Evolutionary conservation across 257 asterid genomes (phyloP), one percentile per base, ranked within the genome.

Genomic region (Ilex asprella): DNA sequence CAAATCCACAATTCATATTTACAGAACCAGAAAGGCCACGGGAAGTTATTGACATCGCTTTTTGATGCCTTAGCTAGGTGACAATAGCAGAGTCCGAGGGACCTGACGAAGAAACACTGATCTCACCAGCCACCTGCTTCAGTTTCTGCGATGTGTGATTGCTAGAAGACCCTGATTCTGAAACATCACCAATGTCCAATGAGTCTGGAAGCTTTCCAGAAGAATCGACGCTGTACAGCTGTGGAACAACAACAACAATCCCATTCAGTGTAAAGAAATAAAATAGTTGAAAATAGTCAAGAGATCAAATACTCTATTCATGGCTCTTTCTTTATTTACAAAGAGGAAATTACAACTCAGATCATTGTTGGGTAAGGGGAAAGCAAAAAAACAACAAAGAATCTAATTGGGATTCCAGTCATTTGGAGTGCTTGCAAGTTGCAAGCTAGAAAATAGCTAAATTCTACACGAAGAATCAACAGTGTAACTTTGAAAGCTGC

Each of bases 121-220:
- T 63, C 72, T 76, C 85, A 15, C 55, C 68, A 9, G 29, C 62
- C 31, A 65, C 65, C 16, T 66, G 63, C 82, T 73, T 74, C 58
- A 67, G 69, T 58, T 70, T 74, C 63, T 60, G 77, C 3, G 76
- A 65, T 55, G 74, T 21, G 21, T 54, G 29, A 56, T 70, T 73
- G 11, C 58, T 41, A 15, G 70, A 59, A 30, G 64, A 55, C 27
- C 75, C 79, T 9, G 71, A 56, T 64, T 83, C 96, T 11, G 93
- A 79, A 71, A 85, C 94, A 32, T 91, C 98, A 14, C 95, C 96
- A 21, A 91, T 87, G 82, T 91, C 94, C 73, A 87, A 73, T 44
- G 83, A 69, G 56, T 87, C 96, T 0, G 96, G 97, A 65, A 91
- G 96, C 85, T 76, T 84, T 66, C 79, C 76, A 16, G 77, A 70